Percentiles rank a stretch among this genome's conserved stretches.
Evolutionary conservation across 2,329 filamentous ascomycete genomes (phyloP).

Genomic region (Pestalotiopsis sp.): DNA sequence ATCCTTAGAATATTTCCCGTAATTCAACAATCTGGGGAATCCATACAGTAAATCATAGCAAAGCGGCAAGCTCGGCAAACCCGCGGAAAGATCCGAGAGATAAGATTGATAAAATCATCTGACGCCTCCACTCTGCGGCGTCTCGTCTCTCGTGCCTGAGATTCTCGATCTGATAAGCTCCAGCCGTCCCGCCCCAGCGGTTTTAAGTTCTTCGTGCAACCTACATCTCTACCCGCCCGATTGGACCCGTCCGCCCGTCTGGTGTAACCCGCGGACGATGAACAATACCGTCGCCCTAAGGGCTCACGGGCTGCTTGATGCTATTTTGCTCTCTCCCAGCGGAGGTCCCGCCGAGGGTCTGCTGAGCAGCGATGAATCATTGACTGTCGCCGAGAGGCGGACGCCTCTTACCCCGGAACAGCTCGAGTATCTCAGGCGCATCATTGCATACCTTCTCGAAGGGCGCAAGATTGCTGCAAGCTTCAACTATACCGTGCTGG

Average conservation of each 20-base stretch:
- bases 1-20: background rate
- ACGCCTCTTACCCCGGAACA: constrained; percentile 32
- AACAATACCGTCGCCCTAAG: background rate
- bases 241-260: background rate
- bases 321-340: background rate
- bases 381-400: constrained; percentile 2
- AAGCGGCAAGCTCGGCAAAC: background rate
- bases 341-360: background rate
- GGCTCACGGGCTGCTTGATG: background rate
- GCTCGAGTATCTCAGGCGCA: constrained; percentile 34
- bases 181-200: background rate
- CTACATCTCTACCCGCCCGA: background rate
- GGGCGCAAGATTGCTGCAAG: constrained; percentile 33
- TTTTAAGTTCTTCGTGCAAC: constrained; percentile 4
- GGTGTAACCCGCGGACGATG: background rate
- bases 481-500: constrained; percentile 37
- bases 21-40: background rate
- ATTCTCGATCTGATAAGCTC: constrained; percentile 7
- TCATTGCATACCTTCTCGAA: constrained; percentile 34
- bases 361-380: background rate
- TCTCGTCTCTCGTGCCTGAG: background rate
- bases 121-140: constrained; percentile 5
- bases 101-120: constrained; percentile 12
- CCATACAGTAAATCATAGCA: background rate
- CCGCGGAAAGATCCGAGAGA: constrained; percentile 14